Conservation (phyloP, 1,284 basidiomycete species). For the Rhodotorula glutinis region DNA sequence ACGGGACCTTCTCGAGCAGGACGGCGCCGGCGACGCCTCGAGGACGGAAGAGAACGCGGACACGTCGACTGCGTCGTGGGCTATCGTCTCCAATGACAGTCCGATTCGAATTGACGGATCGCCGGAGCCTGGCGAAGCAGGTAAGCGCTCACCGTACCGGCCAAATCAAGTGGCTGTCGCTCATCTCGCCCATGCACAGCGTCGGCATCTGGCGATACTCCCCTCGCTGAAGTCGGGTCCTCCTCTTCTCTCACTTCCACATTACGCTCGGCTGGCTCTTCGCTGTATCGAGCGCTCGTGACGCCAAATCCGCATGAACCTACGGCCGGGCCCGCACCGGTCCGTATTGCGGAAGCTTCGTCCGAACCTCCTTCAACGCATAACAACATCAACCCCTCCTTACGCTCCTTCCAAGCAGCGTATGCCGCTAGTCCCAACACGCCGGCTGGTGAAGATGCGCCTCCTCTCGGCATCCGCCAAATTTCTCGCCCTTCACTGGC, state of each 20-base stretch:
- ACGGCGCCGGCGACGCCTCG: background rate
- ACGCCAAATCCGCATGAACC: too few species aligned
- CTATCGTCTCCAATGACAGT: background rate
- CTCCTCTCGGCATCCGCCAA: too few species aligned
- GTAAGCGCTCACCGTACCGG: conserved; percentile 1
- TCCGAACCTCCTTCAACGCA: too few species aligned
- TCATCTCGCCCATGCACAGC: too few species aligned
- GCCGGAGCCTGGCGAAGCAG: conserved; percentile 11
- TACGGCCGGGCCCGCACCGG: too few species aligned
- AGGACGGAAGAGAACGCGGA: background rate
- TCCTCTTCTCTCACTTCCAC: conserved; percentile 14
- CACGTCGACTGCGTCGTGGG: background rate
- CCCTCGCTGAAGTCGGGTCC: background rate
- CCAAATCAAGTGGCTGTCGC: background rate
- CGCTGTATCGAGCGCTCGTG: conserved; percentile 7
- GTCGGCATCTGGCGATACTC: background rate
- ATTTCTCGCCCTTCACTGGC: too few species aligned
- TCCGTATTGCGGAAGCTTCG: too few species aligned
- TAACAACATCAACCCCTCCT: too few species aligned
- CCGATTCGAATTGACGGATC: background rate
- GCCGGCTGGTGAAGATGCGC: too few species aligned
- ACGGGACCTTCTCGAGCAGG: background rate
- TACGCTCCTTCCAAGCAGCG: too few species aligned
- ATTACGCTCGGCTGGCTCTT: background rate
- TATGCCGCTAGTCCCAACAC: too few species aligned